These are phyloP conservation scores for Phytophthora nicotianae DNA, from an alignment of 352 stramenopile species.

Conservation along the genomic window DNA sequence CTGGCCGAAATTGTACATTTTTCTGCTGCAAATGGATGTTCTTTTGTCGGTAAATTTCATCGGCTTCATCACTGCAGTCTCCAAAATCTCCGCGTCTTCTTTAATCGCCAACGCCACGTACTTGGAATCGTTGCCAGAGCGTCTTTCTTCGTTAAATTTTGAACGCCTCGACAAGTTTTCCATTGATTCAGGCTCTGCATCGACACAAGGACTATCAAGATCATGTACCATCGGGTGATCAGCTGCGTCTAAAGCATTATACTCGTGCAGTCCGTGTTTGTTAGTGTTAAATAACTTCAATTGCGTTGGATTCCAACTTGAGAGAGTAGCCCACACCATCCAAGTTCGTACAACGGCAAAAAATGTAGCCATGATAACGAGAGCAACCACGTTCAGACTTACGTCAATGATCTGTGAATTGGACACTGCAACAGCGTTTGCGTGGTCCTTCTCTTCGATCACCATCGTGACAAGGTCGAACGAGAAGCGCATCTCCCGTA, in stretches of 20 bases:
- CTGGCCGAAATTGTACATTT: background rate
- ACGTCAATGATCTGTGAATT: constrained; percentile 34
- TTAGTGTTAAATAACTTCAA: background rate
- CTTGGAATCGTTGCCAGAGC: too few relatives aligned
- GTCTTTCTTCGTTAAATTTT: background rate
- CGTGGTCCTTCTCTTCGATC: constrained; percentile 39
- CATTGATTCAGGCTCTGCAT: constrained; percentile 1
- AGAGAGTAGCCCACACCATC: constrained; percentile 30
- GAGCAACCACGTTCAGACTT: constrained; percentile 16
- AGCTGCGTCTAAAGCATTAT: background rate
- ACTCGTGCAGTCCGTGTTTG: background rate
- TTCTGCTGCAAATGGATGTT: background rate
- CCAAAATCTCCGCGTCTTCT: background rate
- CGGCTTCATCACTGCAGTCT: background rate
- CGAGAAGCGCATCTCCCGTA: constrained; percentile 46
- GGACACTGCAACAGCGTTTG: constrained; percentile 19
- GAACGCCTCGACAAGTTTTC: background rate
- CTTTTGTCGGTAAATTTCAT: background rate
- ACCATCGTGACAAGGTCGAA: constrained; percentile 52
- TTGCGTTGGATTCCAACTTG: constrained; percentile 33
- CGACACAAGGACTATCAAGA: background rate
- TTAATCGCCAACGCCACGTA: background rate
- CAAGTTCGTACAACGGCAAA: constrained; percentile 30
- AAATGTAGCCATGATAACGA: constrained; percentile 16
- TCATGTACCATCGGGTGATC: background rate